phyloP scores from a whole-genome alignment of 1,284 basidiomycete species.

The Cryptococcus sp. region DNA sequence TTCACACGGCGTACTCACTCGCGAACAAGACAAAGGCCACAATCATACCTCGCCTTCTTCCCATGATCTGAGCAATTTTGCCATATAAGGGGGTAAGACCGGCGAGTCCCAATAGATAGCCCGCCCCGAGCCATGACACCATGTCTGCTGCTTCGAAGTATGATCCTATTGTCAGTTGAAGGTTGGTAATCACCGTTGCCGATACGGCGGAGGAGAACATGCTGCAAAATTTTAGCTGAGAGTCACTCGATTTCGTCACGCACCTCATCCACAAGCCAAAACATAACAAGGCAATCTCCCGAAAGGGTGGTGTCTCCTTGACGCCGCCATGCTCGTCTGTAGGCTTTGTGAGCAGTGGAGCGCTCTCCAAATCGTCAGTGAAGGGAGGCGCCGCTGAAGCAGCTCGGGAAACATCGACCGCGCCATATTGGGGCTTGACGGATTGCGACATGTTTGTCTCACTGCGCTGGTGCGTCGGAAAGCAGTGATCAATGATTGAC shows the following conservation, averaged over 20 bases:
- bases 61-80: slow-evolving; percentile 12
- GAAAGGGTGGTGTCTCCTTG: slow-evolving; percentile 8
- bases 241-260: neutral
- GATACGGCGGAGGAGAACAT: slow-evolving; percentile 15
- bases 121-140: slow-evolving; percentile 18
- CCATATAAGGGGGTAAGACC: slow-evolving; percentile 21
- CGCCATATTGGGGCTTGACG: neutral
- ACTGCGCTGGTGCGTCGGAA: too few species aligned
- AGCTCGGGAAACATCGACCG: neutral
- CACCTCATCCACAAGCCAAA: slow-evolving; percentile 19
- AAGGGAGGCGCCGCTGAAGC: neutral
- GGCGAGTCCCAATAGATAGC: slow-evolving; percentile 19
- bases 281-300: slow-evolving; percentile 16
- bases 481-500: too few species aligned
- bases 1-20: neutral
- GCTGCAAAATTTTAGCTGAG: neutral
- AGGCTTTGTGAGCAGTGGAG: neutral
- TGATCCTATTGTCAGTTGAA: slow-evolving; percentile 18
- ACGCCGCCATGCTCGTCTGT: slow-evolving; percentile 1
- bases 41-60: slow-evolving; percentile 12
- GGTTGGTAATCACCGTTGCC: slow-evolving; percentile 18
- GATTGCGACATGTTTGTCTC: neutral
- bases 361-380: neutral
- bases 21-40: slow-evolving; percentile 1
- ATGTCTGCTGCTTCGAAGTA: slow-evolving; percentile 8